phyloP scores from a whole-genome alignment of 2,329 filamentous ascomycete genomes.

The Venturia oleaginea region DNA sequence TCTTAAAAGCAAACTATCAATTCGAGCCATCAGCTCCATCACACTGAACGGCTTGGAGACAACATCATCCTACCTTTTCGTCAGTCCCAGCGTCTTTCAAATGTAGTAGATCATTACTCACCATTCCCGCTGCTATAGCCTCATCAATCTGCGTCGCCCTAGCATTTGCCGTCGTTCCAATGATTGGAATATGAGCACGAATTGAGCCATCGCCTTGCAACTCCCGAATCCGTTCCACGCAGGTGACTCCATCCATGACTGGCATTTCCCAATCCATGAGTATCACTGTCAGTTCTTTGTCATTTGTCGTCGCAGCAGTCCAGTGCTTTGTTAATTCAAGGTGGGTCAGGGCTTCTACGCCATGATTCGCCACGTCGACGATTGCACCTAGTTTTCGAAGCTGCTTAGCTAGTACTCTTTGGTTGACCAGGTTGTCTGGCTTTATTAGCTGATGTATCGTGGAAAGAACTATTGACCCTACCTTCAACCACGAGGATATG shows the following conservation, averaged over 20 bases:
- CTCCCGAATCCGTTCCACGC: slow-evolving; percentile 10
- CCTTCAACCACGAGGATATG: slow-evolving; percentile 2
- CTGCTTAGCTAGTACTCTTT: slow-evolving; percentile 14
- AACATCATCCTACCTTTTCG: not conserved
- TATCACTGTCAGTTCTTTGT: slow-evolving; percentile 6
- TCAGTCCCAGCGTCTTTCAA: not conserved
- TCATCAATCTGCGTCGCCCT: slow-evolving; percentile 12
- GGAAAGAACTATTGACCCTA: not conserved
- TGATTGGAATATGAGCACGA: slow-evolving; percentile 5
- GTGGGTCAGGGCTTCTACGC: slow-evolving; percentile 10
- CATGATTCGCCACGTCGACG: slow-evolving; percentile 15
- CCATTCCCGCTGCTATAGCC: slow-evolving; percentile 13
- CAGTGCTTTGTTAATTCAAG: slow-evolving; percentile 9
- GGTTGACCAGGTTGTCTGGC: slow-evolving; percentile 18
- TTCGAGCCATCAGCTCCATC: slow-evolving; percentile 19
- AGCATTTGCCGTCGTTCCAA: slow-evolving; percentile 15
- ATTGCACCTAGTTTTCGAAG: slow-evolving; percentile 11
- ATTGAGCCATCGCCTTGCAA: slow-evolving; percentile 4
- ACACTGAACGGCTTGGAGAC: slow-evolving; percentile 28
- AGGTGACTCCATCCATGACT: slow-evolving; percentile 14
- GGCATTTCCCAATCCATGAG: slow-evolving; percentile 15
- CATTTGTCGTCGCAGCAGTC: not conserved
- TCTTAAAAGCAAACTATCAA: not conserved
- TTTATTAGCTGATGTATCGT: slow-evolving; percentile 12
- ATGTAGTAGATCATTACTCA: not conserved